Conservation (phyloP, 495 filamentous ascomycete species). For the Neurospora sp. region DNA sequence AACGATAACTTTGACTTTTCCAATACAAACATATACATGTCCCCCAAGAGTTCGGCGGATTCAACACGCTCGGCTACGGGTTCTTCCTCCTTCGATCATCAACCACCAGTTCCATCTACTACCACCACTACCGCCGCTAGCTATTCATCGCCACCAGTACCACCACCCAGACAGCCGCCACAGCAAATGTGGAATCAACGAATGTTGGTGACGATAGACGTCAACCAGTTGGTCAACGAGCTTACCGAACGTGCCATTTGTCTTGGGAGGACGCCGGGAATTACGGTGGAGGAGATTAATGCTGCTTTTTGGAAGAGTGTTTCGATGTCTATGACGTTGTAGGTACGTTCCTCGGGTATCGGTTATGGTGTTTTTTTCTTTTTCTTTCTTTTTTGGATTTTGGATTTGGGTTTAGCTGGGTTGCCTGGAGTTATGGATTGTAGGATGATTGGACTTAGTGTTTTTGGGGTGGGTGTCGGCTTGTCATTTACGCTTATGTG, state of each 20-base stretch:
- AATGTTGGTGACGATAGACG: constrained; percentile 17
- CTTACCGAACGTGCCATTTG: constrained; percentile 36
- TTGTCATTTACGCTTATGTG: too few relatives aligned
- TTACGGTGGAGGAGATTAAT: constrained; percentile 49
- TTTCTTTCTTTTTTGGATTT: background rate
- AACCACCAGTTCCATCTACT: background rate
- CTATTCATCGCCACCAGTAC: background rate
- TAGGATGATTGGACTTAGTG: too few relatives aligned
- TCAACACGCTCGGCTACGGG: background rate
- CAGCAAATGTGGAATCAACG: background rate
- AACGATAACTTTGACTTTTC: background rate
- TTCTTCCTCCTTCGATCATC: background rate
- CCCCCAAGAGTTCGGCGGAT: background rate
- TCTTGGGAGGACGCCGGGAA: constrained; percentile 52
- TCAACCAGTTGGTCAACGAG: constrained; percentile 17
- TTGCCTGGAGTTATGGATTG: background rate
- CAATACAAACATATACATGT: background rate
- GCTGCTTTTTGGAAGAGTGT: constrained; percentile 35
- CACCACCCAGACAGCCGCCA: background rate
- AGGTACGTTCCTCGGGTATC: background rate
- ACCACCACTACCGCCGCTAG: background rate
- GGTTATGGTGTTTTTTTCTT: too few relatives aligned
- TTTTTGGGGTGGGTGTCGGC: too few relatives aligned
- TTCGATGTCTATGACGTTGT: constrained; percentile 7
- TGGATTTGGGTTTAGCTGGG: background rate